Evolutionary conservation across 352 stramenopile genomes (phyloP).

Genomic region (Phytophthora meadii): DNA sequence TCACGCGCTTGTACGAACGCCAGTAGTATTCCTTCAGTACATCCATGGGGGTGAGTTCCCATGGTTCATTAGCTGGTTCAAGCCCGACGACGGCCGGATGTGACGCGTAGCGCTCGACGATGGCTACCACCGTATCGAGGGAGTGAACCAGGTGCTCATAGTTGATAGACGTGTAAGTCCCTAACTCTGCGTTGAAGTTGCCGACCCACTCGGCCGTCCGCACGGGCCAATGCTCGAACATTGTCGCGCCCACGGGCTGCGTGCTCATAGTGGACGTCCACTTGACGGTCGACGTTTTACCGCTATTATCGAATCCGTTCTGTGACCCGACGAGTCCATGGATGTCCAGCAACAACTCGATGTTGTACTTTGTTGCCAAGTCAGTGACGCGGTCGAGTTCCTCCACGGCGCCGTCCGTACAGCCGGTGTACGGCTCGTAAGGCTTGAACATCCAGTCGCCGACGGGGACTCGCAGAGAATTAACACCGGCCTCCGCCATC

Average conservation of each 20-base stretch:
- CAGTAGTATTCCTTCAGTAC: constrained; percentile 95
- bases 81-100: constrained; percentile 90
- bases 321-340: background rate
- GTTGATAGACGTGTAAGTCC: background rate
- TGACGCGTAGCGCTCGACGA: constrained; percentile 87
- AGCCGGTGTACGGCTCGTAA: background rate
- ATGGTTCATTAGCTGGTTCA: constrained; percentile 95
- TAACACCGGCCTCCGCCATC: background rate
- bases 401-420: background rate
- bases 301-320: background rate
- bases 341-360: background rate
- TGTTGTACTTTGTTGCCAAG: constrained; percentile 29
- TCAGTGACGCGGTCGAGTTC: background rate
- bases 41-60: constrained; percentile 92
- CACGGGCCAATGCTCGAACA: background rate
- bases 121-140: constrained; percentile 81
- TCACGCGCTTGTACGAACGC: constrained; percentile 94
- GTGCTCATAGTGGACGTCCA: background rate
- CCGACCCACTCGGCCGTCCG: background rate
- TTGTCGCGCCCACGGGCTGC: background rate
- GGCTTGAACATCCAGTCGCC: constrained; percentile 2
- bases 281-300: background rate
- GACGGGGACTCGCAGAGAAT: background rate
- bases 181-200: background rate
- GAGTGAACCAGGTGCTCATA: constrained; percentile 74